Base-by-base conservation (phyloP, 768 basidiomycete genomes). In the Mycena maculata region DNA sequence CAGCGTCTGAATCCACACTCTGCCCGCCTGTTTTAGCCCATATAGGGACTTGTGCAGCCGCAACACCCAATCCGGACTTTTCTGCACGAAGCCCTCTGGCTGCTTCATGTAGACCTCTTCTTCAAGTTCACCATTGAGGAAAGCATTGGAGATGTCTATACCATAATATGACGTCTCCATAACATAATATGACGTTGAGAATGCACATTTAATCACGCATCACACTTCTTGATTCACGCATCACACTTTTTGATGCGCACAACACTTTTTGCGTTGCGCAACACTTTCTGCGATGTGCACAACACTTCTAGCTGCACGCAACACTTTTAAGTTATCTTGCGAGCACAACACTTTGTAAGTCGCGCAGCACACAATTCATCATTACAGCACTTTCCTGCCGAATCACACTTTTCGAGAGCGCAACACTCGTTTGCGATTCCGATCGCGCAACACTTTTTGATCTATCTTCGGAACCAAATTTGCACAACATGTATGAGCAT, bases 181-280 rank as follows among this genome's bases (percentile, higher is more conserved):
- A n/a, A n/a, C n/a, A n/a, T n/a, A n/a, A n/a, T 80, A 36, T 36
- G 33, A 13, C 33, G 33, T 36, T 36, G 8, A 36, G 8, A 7
- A 7, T 36, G 33, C 33, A 36, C 33, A 36, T 36, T 36, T 52
- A 52, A 33, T 52, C 4, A 3, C 25, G 23, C 45, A 47, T 2
- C 45, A 47, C 45, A 47, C 23, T 6, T 47, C 11, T 27, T 22
- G 23, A 27, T 47, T 3, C 23, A 25, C 55, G 16, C 41, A 5
- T 27, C 22, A 44, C 39, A 27, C 42, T 41, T 44, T 11, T n/a
- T 27, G 23, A 10, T 28, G 18, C 10, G 10, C 59, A 33, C 59
- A 16, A 38, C 47, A 49, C 25, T 49, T 25, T 50, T 22, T 22
- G 9, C n/a, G 10, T n/a, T 4, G 13, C 57, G 57, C 57, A 20